These are phyloP conservation scores for Pinus albicaulis DNA, from an alignment of 75 land plant species.

Conservation along the genomic window DNA sequence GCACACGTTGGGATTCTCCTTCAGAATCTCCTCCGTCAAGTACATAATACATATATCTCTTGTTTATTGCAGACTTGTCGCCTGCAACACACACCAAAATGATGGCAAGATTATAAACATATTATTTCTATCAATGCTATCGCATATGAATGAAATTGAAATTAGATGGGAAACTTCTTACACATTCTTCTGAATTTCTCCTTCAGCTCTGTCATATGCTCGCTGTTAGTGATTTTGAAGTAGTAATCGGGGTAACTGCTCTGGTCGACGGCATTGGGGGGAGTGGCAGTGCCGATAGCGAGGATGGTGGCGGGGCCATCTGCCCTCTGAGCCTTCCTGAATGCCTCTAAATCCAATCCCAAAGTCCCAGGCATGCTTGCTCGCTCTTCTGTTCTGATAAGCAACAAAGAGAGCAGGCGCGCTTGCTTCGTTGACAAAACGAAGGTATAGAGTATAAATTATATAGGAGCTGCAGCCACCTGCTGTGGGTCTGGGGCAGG, in stretches of 20 bases:
- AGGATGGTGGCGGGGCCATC: conserved; percentile 22
- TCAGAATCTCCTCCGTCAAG: neutral
- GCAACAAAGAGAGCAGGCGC: no score
- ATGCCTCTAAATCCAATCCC: neutral
- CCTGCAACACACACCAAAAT: neutral
- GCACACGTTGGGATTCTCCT: conserved; percentile 12
- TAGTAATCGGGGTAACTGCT: conserved; percentile 49
- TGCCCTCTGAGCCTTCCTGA: neutral
- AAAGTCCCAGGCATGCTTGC: neutral
- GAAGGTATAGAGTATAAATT: no score
- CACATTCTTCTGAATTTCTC: conserved; percentile 48
- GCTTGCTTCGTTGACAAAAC: no score
- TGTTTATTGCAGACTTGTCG: neutral
- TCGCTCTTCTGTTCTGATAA: no score
- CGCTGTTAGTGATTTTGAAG: conserved; percentile 59
- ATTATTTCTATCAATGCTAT: neutral
- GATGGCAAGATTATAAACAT: neutral
- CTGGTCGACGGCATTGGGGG: conserved; percentile 37
- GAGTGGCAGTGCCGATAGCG: conserved; percentile 58
- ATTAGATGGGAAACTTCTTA: conserved; percentile 10
- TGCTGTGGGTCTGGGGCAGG: no score
- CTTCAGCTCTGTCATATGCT: conserved; percentile 50
- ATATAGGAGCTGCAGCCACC: no score
- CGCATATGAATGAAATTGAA: neutral
- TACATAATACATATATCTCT: neutral